Evolutionary conservation across 2,329 filamentous ascomycete species (phyloP), one percentile per base, ranked within the genome.

Genomic region (Nigrospora sphaerica): DNA sequence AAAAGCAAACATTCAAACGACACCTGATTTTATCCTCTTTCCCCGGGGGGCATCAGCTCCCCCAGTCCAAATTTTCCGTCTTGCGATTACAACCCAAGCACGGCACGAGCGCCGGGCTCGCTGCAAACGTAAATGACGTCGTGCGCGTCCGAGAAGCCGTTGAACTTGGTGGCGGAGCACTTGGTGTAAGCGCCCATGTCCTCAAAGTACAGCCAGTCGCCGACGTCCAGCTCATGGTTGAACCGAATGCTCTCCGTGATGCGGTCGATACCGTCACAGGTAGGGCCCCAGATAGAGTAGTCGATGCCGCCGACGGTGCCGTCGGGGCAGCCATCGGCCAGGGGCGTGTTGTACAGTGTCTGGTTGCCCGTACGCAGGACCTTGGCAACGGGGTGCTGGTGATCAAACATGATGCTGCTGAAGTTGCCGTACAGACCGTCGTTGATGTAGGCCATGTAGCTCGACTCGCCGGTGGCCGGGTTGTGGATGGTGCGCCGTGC

Each of bases 121-220:
- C 90, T 96, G 65, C 86, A 95, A 57, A 97, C 86, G 63, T 97
- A 97, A 54, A 97, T 83, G 52, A 95, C 86, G 59, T 95, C 87
- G 66, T 98, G 93, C 57, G 83, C 78, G 68, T 97, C 88, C 46
- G 84, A 87, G 70, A 97, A 98, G 53, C 93, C 93, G 58, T 98
- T 98, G 83, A 98, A 98, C 62, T 86, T 84, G 47, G 93, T 98
- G 52, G 93, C 92, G 49, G 90, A 96, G 76, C 92, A 97, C 77
- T 91, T 95, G 57, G 93, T 97, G 69, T 98, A 98, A 19, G 93
- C 92, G 46, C 93, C 93, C 93, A 98, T 98, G 51, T 95, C 83
- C 71, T 96, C 89, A 68, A 98, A 98, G 73, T 95, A 98, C 46
- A 98, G 77, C 93, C 93, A 98, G 67, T 98, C 93, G 44, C 93